phyloP scores from a whole-genome alignment of 768 basidiomycete genomes.

The Exidia glandulosa region DNA sequence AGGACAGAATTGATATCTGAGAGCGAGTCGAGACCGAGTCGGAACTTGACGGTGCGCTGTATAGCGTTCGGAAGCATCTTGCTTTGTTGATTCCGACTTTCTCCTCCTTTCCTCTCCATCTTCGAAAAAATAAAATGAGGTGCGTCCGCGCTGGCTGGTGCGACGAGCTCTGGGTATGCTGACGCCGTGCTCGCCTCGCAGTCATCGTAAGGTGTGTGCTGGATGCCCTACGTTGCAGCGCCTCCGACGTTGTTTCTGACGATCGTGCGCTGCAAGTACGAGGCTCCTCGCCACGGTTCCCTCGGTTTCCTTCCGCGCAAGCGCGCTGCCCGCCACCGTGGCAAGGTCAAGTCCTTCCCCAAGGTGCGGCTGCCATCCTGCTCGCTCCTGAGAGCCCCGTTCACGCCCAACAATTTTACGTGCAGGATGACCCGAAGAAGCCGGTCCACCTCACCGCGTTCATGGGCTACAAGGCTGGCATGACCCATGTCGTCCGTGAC shows the following conservation, averaged over 20 bases:
- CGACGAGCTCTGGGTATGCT: not conserved
- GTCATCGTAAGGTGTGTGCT: constrained; percentile 74
- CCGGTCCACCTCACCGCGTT: constrained; percentile 96
- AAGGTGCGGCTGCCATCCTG: constrained; percentile 61
- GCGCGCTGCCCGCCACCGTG: constrained; percentile 92
- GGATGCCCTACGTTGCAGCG: constrained; percentile 2
- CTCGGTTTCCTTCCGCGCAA: constrained; percentile 96
- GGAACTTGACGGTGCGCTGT: constrained; percentile 18
- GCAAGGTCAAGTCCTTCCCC: constrained; percentile 99
- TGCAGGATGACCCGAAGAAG: constrained; percentile 98
- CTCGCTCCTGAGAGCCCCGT: constrained; percentile 1
- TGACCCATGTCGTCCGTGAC: constrained; percentile 99
- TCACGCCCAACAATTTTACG: too few species aligned
- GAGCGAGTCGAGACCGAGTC: constrained; percentile 11
- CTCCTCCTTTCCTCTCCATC: not conserved
- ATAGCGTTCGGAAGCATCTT: constrained; percentile 5
- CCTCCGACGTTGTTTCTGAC: constrained; percentile 4
- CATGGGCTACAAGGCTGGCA: constrained; percentile 99
- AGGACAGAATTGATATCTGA: too few species aligned
- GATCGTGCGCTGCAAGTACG: constrained; percentile 49
- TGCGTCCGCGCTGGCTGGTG: not conserved
- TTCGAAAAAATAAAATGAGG: not conserved
- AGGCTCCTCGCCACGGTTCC: constrained; percentile 97
- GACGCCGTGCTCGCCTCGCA: constrained; percentile 14
- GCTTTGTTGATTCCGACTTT: not conserved